Percentiles rank a stretch among this genome's conserved stretches.
phyloP scores from a whole-genome alignment of 371 early-diverging fungal genomes.

The Thermomucor indicae-seudaticae region DNA sequence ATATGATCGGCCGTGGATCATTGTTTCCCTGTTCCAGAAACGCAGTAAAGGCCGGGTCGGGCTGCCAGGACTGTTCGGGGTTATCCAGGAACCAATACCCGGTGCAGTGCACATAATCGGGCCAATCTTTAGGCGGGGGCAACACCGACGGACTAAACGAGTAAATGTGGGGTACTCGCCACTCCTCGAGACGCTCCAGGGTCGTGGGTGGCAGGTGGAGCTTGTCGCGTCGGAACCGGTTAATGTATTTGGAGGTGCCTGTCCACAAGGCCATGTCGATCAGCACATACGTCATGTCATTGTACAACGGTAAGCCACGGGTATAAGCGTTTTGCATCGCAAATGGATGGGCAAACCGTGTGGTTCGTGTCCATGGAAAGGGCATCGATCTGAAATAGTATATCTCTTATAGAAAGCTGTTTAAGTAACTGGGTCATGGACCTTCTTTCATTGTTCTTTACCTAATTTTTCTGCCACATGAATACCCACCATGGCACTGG shows the following conservation, averaged over 20 bases:
- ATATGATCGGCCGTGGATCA: conserved; percentile 58
- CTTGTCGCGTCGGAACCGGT: conserved; percentile 58
- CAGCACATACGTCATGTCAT: conserved; percentile 74
- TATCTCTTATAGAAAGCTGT: conserved; percentile 24
- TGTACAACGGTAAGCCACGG: conserved; percentile 66
- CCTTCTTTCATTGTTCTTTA: conserved; percentile 1
- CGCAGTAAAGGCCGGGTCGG: conserved; percentile 42
- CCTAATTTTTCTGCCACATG: conserved; percentile 74
- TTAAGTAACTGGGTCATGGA: background rate
- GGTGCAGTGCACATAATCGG: conserved; percentile 69
- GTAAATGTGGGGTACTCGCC: conserved; percentile 68
- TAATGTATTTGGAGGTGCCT: conserved; percentile 57
- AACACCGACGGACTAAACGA: conserved; percentile 70
- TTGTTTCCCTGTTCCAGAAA: conserved; percentile 53
- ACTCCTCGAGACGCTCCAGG: conserved; percentile 48
- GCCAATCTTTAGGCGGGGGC: conserved; percentile 74
- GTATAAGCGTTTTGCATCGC: conserved; percentile 55
- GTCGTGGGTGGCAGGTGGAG: conserved; percentile 50
- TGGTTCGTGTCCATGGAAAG: conserved; percentile 77
- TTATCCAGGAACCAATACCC: conserved; percentile 82
- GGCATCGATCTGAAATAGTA: conserved; percentile 75
- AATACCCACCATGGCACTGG: conserved; percentile 72
- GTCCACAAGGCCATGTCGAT: conserved; percentile 76
- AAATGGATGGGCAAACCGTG: conserved; percentile 78
- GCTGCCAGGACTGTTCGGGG: conserved; percentile 54